Base-by-base conservation (phyloP, 2,329 filamentous ascomycete genomes). In the Penicillium sp. region DNA sequence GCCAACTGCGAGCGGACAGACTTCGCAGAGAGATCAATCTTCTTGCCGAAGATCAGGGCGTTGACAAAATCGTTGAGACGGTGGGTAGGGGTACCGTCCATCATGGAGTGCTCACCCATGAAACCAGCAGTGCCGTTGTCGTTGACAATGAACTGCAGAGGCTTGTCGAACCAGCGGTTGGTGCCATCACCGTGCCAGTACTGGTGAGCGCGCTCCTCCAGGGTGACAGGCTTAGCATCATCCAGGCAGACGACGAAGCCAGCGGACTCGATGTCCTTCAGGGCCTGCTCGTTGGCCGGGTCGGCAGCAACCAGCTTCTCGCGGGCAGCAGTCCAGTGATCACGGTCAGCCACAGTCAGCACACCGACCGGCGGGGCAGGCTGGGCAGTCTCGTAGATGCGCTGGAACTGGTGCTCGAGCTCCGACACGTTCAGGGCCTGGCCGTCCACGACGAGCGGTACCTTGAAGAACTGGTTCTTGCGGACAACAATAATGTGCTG, bases 81-180 rank as follows among this genome's bases (percentile, higher is more conserved):
- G 81, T 98, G 95, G 2, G 96, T 99, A 1, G 96, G 93, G 7
- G 95, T 99, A 67, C 96, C 95, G 76, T 99, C 95, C 96, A 99
- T 99, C 95, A 99, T 98, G 72, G 91, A 96, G 85, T 99, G 95
- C 82, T 99, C 95, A 74, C 95, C 95, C 85, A 93, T 94, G 85
- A 99, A 99, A 64, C 95, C 95, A 2, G 95, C 91, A 8, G 95
- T 96, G 70, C 95, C 95, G 78, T 99, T 99, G 77, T 99, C 93
- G 79, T 97, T 97, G 82, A 99, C 79, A 76, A 99, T 96, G 82
- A 99, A 98, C 80, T 99, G 94, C 58, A 97, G 83, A 6, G 95
- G 95, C 85, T 99, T 99, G 85, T 99, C 95, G 75, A 89, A 98
- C 93, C 93, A 99, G 69, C 95, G 88, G 84, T 99, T 99, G 70